phyloP scores from a whole-genome alignment of 805 yeast genomes.

The Starmerella riodocensis region DNA sequence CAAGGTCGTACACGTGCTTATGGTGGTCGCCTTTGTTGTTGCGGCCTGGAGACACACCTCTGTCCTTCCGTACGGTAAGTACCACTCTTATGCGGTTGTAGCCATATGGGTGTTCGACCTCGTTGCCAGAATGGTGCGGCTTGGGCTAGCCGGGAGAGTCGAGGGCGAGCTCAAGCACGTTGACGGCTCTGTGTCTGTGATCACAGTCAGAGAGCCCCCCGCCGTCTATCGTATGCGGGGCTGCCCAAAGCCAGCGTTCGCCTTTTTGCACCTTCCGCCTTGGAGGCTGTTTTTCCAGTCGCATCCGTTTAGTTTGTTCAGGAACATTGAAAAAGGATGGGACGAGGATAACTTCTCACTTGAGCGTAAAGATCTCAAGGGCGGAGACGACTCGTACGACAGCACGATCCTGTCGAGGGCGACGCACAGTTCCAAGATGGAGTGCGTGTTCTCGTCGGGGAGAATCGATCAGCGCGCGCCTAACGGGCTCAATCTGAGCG shows the following conservation, averaged over 20 bases:
- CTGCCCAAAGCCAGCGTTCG: constrained; percentile 33
- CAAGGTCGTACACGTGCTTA: constrained; percentile 39
- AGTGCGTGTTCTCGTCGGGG: too few relatives aligned
- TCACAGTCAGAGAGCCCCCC: constrained; percentile 31
- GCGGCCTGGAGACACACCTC: constrained; percentile 44
- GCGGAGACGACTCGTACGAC: too few relatives aligned
- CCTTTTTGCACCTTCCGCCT: constrained; percentile 41
- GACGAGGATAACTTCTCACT: too few relatives aligned
- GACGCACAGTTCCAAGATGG: too few relatives aligned
- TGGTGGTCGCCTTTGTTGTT: constrained; percentile 44
- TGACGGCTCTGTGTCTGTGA: constrained; percentile 25
- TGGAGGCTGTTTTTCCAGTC: constrained; percentile 47
- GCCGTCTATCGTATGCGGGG: constrained; percentile 25
- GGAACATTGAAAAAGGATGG: not conserved
- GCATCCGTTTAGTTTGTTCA: constrained; percentile 47
- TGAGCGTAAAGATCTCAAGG: too few relatives aligned
- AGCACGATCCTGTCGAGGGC: too few relatives aligned
- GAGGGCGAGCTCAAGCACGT: constrained; percentile 18
- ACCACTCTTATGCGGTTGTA: constrained; percentile 21
- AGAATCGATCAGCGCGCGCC: too few relatives aligned
- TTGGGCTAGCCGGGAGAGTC: constrained; percentile 40
- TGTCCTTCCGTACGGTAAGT: constrained; percentile 11
- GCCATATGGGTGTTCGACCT: constrained; percentile 64
- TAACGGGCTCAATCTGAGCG: too few relatives aligned
- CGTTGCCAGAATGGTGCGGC: constrained; percentile 39